These are phyloP conservation scores for Galeopsis tetrahit DNA, from an alignment of 257 asterid genomes.

Conservation along the genomic window DNA sequence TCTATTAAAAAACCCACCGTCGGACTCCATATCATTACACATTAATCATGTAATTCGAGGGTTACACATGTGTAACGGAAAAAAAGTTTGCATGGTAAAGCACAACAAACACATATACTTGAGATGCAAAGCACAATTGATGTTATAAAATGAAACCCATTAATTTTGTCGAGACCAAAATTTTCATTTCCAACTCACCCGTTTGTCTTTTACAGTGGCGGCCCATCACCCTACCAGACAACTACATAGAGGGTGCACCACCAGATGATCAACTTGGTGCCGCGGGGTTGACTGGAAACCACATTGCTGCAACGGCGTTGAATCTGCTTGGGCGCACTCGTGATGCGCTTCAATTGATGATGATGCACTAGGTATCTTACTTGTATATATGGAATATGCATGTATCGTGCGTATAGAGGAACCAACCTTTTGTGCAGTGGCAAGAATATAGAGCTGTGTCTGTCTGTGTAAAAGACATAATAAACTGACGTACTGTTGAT, in stretches of 20 bases:
- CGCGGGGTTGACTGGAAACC: slow-evolving; percentile 78
- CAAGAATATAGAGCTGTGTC: background rate
- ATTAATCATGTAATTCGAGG: too few species aligned
- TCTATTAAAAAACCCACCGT: too few species aligned
- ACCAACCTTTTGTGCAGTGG: slow-evolving; percentile 7
- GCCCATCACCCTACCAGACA: slow-evolving; percentile 81
- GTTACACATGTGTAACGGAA: too few species aligned
- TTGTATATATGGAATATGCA: background rate
- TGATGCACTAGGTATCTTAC: slow-evolving; percentile 49
- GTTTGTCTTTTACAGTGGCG: slow-evolving; percentile 62
- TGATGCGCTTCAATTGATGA: slow-evolving; percentile 69
- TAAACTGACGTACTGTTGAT: background rate
- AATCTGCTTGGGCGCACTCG: slow-evolving; percentile 86
- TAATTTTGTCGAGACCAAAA: background rate
- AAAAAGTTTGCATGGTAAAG: too few species aligned
- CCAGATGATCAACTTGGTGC: slow-evolving; percentile 67
- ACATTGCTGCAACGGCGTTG: slow-evolving; percentile 88
- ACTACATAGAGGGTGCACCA: slow-evolving; percentile 71
- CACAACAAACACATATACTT: too few species aligned
- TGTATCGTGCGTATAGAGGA: background rate
- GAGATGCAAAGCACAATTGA: too few species aligned
- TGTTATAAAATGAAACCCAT: background rate
- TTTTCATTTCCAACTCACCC: background rate
- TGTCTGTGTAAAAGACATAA: background rate
- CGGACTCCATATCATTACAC: too few species aligned